phyloP scores from a whole-genome alignment of 495 filamentous ascomycete species.

The Annulohypoxylon maeteangense region DNA sequence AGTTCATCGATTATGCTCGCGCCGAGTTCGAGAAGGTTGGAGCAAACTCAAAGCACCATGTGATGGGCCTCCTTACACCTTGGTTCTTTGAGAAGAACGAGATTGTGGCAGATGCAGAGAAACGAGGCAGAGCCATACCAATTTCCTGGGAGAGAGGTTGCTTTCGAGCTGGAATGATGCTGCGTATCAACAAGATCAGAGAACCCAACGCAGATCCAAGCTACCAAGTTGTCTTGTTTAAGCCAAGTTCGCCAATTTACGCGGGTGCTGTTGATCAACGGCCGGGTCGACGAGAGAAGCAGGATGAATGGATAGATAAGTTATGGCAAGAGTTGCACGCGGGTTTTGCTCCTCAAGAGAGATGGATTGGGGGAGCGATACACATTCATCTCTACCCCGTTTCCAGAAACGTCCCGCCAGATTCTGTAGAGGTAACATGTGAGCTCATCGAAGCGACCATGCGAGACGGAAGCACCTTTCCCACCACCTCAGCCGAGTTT shows the following conservation, averaged over 20 bases:
- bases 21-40: constrained; percentile 8
- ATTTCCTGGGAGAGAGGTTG: constrained; percentile 11
- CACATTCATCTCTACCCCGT: background rate
- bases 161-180: constrained; percentile 23
- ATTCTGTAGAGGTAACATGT: constrained; percentile 23
- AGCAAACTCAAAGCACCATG: background rate
- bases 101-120: background rate
- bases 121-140: background rate
- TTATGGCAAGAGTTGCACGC: background rate
- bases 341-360: background rate
- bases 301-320: constrained; percentile 17
- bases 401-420: constrained; percentile 2
- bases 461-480: background rate
- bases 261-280: background rate
- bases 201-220: background rate
- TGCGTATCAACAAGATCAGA: constrained; percentile 4
- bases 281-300: background rate
- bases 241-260: constrained; percentile 14
- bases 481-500: background rate
- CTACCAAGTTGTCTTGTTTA: constrained; percentile 21
- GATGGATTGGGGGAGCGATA: constrained; percentile 9
- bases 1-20: constrained; percentile 28
- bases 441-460: constrained; percentile 29
- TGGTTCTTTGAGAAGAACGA: constrained; percentile 28
- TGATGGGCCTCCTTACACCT: constrained; percentile 35